These are phyloP conservation scores for Auxenochlorella protothecoides DNA, from an alignment of 139 green algal species.

Conservation along the genomic window DNA sequence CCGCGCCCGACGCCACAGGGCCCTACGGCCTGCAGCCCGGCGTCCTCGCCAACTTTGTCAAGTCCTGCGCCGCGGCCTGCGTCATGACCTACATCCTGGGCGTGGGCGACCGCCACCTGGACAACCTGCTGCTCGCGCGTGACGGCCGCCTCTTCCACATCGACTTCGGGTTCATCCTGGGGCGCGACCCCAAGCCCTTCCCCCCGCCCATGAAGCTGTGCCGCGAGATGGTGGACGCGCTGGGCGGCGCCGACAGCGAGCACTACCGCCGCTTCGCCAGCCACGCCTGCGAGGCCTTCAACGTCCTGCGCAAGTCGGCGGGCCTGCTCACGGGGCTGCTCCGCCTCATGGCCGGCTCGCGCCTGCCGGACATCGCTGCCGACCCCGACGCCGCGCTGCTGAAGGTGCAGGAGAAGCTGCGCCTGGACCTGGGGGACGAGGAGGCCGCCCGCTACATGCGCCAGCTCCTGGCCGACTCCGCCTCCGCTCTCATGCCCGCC, in stretches of 20 bases:
- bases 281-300: slow-evolving; percentile 89
- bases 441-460: slow-evolving; percentile 78
- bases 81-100: slow-evolving; percentile 97
- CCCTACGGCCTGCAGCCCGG: slow-evolving; percentile 60
- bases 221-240: slow-evolving; percentile 87
- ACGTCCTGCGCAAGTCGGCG: slow-evolving; percentile 92
- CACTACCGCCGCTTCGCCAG: slow-evolving; percentile 68
- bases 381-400: slow-evolving; percentile 86
- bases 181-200: slow-evolving; percentile 91
- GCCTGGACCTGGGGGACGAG: slow-evolving; percentile 83
- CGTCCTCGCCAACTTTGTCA: slow-evolving; percentile 78
- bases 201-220: slow-evolving; percentile 90
- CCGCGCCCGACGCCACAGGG: slow-evolving; percentile 46
- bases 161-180: slow-evolving; percentile 96
- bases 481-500: slow-evolving; percentile 78
- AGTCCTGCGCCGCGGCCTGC: slow-evolving; percentile 87
- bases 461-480: slow-evolving; percentile 77
- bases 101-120: slow-evolving; percentile 87
- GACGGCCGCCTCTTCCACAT: slow-evolving; percentile 93
- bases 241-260: slow-evolving; percentile 69
- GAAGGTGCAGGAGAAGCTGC: slow-evolving; percentile 87
- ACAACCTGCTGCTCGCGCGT: slow-evolving; percentile 88
- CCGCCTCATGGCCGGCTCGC: slow-evolving; percentile 87
- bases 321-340: slow-evolving; percentile 89
- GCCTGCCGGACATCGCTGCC: slow-evolving; percentile 62